Evolutionary conservation across 1,284 basidiomycete genomes (phyloP).

Genomic region (Tetrapyrgos nigripes): DNA sequence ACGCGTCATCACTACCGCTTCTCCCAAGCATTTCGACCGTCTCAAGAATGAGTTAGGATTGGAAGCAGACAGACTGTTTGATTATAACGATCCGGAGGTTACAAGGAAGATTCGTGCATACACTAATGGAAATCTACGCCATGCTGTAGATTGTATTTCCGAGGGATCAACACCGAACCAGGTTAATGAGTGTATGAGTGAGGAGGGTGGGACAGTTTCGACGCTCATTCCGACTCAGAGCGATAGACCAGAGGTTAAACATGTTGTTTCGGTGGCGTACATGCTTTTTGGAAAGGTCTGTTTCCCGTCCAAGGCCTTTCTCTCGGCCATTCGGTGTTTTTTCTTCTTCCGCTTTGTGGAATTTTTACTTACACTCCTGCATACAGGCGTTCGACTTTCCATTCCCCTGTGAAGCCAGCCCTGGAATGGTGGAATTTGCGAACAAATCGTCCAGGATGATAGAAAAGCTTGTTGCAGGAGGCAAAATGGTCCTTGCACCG

Average conservation of each 20-base stretch:
- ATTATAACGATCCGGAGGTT: slow-evolving; percentile 36
- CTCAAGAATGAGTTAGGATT: slow-evolving; percentile 6
- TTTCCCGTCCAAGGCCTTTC: background rate
- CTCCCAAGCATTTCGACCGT: slow-evolving; percentile 19
- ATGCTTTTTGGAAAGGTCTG: slow-evolving; percentile 21
- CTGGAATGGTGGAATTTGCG: slow-evolving; percentile 1
- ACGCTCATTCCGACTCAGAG: slow-evolving; percentile 24
- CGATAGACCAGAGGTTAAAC: background rate
- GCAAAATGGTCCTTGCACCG: slow-evolving; percentile 33
- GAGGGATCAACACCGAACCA: slow-evolving; percentile 28
- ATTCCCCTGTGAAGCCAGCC: slow-evolving; percentile 27
- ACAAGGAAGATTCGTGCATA: slow-evolving; percentile 28
- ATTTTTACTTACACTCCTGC: background rate
- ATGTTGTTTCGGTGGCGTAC: slow-evolving; percentile 31
- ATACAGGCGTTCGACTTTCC: slow-evolving; percentile 15
- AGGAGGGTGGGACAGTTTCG: slow-evolving; percentile 33
- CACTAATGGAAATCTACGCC: slow-evolving; percentile 32
- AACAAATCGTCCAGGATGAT: slow-evolving; percentile 21
- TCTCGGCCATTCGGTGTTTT: background rate
- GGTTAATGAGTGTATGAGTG: slow-evolving; percentile 28
- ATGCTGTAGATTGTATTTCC: slow-evolving; percentile 34
- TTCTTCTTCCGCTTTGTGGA: background rate
- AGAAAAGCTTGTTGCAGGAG: slow-evolving; percentile 27
- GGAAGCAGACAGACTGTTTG: slow-evolving; percentile 45
- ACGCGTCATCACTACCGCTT: slow-evolving; percentile 45